Base-by-base conservation (phyloP, 768 basidiomycete genomes). In the Rhizopogon vulgaris region DNA sequence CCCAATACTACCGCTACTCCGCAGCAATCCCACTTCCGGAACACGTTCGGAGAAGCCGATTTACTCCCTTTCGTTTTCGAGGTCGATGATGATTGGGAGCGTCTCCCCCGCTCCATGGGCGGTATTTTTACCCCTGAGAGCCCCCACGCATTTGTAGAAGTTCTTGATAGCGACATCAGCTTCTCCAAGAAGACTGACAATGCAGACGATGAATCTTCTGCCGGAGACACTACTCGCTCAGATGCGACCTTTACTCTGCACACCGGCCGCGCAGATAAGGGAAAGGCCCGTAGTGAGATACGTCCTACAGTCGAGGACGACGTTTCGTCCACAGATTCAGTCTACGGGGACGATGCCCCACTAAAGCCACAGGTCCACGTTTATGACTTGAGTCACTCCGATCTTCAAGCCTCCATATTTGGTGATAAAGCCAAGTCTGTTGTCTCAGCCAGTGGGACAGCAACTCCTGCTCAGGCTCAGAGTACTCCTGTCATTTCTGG, bases 121-220 rank as follows among this genome's bases (percentile, higher is more conserved):
- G 75, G 71, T 24, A 61, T 82, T 14, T 74, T 77, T 4, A 63
- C 65, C 37, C 58, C 64, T 42, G 70, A 73, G 22, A 75, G 71
- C 47, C 77, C 82, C 3, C 84, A 85, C 67, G 85, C 82, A 3
- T 86, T 78, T 61, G 79, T 86, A 11, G 83, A 85, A 65, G 71
- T 75, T 34, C 62, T 87, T 28, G 72, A 73, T 36, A 72, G 70
- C 49, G 74, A 75, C 47, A 59, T 63, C 45, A 71, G 66, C 50
- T 36, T 62, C 41, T 69, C 72, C 53, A 63, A 57, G 48, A 59
- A 60, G 30, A 48, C 60, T 0, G 64, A 67, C 24, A 61, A 65
- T 10, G 58, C 60, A 34, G 62, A 61, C 17, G 62, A 63, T 10
- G 68, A 67, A 18, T 70, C 65, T n/a, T 60, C 52, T n/a, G 55